These are phyloP conservation scores for Emergomyces orientalis DNA, from an alignment of 2,329 filamentous ascomycete species.

Conservation along the genomic window DNA sequence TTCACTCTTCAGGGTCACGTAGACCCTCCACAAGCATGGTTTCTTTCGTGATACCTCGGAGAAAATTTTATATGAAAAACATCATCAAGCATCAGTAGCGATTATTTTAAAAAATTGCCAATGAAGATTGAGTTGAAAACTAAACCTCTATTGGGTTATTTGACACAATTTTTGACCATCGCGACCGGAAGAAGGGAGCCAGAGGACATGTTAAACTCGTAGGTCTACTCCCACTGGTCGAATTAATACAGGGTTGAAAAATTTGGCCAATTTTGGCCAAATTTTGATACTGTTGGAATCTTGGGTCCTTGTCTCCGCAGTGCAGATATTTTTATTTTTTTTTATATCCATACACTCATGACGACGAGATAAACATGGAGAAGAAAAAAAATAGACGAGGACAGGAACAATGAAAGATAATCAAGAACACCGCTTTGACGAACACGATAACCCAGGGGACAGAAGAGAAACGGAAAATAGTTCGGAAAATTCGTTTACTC, in stretches of 20 bases:
- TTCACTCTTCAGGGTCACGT: no score
- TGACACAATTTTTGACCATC: not conserved
- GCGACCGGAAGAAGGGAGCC: no score
- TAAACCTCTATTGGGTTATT: not conserved
- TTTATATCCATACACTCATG: constrained; percentile 8
- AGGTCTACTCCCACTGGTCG: not conserved
- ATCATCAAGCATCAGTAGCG: no score
- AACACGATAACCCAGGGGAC: constrained; percentile 22
- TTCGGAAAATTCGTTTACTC: constrained; percentile 30
- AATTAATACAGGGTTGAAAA: not conserved
- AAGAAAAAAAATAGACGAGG: constrained; percentile 24
- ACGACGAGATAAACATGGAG: constrained; percentile 4
- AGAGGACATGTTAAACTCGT: not conserved
- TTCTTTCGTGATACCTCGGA: no score
- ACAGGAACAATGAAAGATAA: constrained; percentile 15
- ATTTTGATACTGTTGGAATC: not conserved
- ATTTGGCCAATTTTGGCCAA: not conserved
- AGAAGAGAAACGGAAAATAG: constrained; percentile 18
- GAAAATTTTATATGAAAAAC: no score
- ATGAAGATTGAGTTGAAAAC: not conserved
- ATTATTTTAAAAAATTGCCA: no score
- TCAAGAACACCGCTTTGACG: constrained; percentile 17
- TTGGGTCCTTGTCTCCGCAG: not conserved
- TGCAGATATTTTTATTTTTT: not conserved
- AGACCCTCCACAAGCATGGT: no score